Evolutionary conservation across 495 filamentous ascomycete species (phyloP).

Genomic region (Evansstolkia leycettana): DNA sequence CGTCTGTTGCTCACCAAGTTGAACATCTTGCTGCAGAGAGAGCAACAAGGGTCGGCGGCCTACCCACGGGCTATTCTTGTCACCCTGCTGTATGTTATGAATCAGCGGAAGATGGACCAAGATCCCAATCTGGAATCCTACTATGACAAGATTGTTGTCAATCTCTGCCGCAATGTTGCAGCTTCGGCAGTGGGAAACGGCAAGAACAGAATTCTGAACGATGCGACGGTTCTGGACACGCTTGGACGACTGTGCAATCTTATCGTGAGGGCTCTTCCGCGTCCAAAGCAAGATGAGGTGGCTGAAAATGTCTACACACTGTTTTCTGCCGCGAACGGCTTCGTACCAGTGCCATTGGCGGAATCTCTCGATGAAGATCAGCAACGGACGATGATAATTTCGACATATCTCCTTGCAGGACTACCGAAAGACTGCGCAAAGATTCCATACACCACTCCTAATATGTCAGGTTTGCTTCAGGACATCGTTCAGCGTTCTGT

Average conservation of each 20-base stretch:
- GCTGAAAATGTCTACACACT: constrained; percentile 44
- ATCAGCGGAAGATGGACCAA: constrained; percentile 35
- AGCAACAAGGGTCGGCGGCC: constrained; percentile 29
- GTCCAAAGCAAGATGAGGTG: constrained; percentile 42
- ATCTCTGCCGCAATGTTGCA: constrained; percentile 33
- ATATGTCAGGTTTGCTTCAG: constrained; percentile 25
- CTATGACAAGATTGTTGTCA: constrained; percentile 47
- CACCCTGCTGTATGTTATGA: constrained; percentile 54
- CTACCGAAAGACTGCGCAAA: constrained; percentile 28
- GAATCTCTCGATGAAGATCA: constrained; percentile 21
- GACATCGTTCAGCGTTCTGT: constrained; percentile 29
- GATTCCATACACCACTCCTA: constrained; percentile 20
- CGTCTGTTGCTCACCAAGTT: constrained; percentile 55
- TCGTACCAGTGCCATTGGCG: constrained; percentile 28
- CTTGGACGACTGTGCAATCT: constrained; percentile 52
- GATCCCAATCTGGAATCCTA: constrained; percentile 42
- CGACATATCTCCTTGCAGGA: constrained; percentile 49
- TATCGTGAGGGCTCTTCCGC: constrained; percentile 42
- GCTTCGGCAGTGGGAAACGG: constrained; percentile 26
- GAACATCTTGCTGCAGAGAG: constrained; percentile 43
- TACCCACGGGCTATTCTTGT: constrained; percentile 51
- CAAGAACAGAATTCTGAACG: constrained; percentile 33
- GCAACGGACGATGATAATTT: constrained; percentile 42
- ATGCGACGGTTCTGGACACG: constrained; percentile 45
- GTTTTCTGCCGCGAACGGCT: constrained; percentile 27